Evolutionary conservation across 1,284 basidiomycete genomes (phyloP), one percentile per base, ranked within the genome.

Genomic region (Papiliotrema fonsecae): DNA sequence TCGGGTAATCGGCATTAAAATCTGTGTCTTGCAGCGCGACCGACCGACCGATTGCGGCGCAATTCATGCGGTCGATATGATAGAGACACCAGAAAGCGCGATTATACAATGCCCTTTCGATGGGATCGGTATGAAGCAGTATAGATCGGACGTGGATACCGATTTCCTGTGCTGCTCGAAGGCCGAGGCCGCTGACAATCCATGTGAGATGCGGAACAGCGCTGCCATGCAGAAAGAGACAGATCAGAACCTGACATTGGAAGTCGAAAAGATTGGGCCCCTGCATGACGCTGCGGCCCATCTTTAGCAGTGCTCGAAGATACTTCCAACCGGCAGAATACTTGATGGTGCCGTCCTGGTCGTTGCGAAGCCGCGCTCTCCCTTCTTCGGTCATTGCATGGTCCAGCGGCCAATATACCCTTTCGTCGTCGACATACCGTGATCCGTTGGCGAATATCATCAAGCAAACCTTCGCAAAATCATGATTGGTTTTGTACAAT

Each of bases 11-110:
- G 4, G 87, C 73, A 60, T 91, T 87, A 57, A 87, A 84, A 61
- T 91, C 89, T 65, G 89, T 87, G 52, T 90, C 87, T 51, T 88
- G 85, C 38, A 90, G 82, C 3, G 85, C 85, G 63, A 86, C 84
- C 0, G 88, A 86, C 22, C 89, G 76, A 10, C 89, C 90, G 18
- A 92, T 76, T 0, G 79, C 79, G 4, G 84, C 79, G 57, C 86
- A 87, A 47, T 81, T 77, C 48, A 78, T 69, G 35, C 86, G 76
- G 47, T 75, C 72, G 43, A 74, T 62, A 49, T 72, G 68, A 51
- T 69, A 67, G 27, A 70, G 48, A 42, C 63, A 86, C 88, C 87
- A 90, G 68, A 91, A 92, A 1, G 82, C 84, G 3, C 88, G 79
- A 55, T 84, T 87, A 79, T 82, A 85, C 19, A 86, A 69, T 54